Base-by-base conservation (phyloP, 2,329 filamentous ascomycete species). In the Fusarium piperis region DNA sequence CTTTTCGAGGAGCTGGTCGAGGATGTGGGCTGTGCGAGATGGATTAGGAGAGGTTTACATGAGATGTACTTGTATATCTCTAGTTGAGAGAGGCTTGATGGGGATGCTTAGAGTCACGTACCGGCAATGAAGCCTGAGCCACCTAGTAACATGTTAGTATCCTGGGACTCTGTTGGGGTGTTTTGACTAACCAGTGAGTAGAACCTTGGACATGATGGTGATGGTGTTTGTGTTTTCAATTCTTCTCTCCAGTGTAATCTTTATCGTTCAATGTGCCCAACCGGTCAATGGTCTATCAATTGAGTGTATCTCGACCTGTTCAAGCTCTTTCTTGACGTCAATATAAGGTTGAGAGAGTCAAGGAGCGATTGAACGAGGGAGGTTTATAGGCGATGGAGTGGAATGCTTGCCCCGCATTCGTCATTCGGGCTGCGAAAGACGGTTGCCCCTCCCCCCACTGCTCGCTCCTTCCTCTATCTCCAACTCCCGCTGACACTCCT, bases 1-100 rank as follows among this genome's bases (percentile, higher is more conserved):
- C 68, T 82, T 79, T 70, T 83, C 77, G 55, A 89, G 82, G 28
- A 90, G 86, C 68, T 86, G 83, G 57, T 89, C 84, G 44, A 90
- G 83, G 67, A 87, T 83, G 76, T 89, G 88, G 58, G 86, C 86
- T 87, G 11, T 20, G 30, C 5, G 13, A 3, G n/a, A 64, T 10
- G 53, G 11, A 12, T 59, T 12, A 59, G 16, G 26, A 48, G 44
- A 5, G 23, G 10, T 30, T 48, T 26, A 46, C 13, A 3, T 4
- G 39, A 23, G 28, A 13, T 33, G 13, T 8, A 4, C 7, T 55
- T 8, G 5, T 28, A n/a, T 55, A n/a, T 55, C 33, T 55, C n/a
- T 26, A 13, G 32, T 26, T 26, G 57, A 35, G 18, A 30, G 9
- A 23, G 38, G 4, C 6, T 51, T 23, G 33, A 36, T 59, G 35